These are phyloP conservation scores for Leccinum broughii DNA, from an alignment of 768 basidiomycete species.

Conservation along the genomic window DNA sequence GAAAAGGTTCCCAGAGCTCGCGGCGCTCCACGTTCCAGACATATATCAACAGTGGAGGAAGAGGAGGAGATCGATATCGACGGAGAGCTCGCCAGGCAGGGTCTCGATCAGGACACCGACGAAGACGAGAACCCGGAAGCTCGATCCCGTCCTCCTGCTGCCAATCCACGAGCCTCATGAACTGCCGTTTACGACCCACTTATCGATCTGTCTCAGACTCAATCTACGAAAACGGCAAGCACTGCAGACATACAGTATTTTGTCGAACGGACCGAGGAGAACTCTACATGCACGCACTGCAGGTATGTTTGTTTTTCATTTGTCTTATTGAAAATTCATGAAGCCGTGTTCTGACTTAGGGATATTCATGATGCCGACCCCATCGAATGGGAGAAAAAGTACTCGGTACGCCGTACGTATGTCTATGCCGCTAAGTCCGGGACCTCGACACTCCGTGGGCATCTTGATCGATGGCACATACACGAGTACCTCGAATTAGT, in stretches of 20 bases:
- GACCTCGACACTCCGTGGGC: background rate
- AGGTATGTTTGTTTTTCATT: background rate
- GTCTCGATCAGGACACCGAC: background rate
- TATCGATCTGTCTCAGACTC: background rate
- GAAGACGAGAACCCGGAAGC: background rate
- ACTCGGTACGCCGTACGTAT: background rate
- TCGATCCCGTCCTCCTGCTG: background rate
- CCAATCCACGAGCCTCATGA: background rate
- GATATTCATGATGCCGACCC: background rate
- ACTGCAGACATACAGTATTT: background rate
- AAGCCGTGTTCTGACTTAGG: background rate
- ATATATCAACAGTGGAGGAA: background rate
- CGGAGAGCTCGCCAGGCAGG: background rate
- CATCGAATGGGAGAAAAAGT: background rate
- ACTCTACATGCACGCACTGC: background rate
- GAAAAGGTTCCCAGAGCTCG: too few species aligned
- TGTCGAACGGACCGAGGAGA: background rate
- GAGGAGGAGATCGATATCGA: background rate
- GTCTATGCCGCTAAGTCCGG: background rate
- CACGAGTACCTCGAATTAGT: background rate
- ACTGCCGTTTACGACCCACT: background rate
- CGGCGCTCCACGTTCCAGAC: background rate
- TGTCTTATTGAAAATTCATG: background rate
- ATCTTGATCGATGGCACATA: background rate
- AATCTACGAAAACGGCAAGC: background rate